phyloP scores from a whole-genome alignment of 2,329 filamentous ascomycete genomes.

The Epichloe typhina region DNA sequence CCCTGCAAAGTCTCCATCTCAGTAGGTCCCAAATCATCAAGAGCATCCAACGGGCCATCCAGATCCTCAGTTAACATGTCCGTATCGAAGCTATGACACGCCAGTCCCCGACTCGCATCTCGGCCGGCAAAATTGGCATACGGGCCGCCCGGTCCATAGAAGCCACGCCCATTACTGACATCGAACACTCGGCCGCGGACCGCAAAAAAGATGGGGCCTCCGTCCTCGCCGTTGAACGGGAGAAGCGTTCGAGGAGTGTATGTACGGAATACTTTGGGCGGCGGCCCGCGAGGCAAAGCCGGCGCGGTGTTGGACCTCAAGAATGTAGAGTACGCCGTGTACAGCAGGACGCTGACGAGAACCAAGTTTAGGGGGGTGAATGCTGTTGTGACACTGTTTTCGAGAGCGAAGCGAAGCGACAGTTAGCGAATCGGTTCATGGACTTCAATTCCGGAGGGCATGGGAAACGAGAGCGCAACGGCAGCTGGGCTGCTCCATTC shows the following conservation, averaged over 20 bases:
- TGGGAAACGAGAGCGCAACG: too few relatives aligned
- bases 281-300: constrained; percentile 36
- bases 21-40: constrained; percentile 58
- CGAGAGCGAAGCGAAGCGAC: neutral
- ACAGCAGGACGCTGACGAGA: constrained; percentile 41
- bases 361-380: constrained; percentile 53
- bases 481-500: too few relatives aligned
- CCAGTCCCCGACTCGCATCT: constrained; percentile 78
- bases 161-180: constrained; percentile 73
- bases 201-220: constrained; percentile 73
- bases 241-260: constrained; percentile 73
- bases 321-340: constrained; percentile 42
- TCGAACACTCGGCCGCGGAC: constrained; percentile 88
- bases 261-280: constrained; percentile 49
- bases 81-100: constrained; percentile 84
- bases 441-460: too few relatives aligned
- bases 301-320: constrained; percentile 35
- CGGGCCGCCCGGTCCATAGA: constrained; percentile 90
- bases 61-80: constrained; percentile 91
- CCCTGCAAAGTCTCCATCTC: constrained; percentile 73
- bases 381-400: constrained; percentile 15
- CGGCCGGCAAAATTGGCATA: constrained; percentile 94
- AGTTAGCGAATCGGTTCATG: neutral
- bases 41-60: constrained; percentile 65
- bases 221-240: constrained; percentile 67